Evolutionary conservation across 2,329 filamentous ascomycete genomes (phyloP), one percentile per base, ranked within the genome.

Genomic region (Xylariaceae sp.): DNA sequence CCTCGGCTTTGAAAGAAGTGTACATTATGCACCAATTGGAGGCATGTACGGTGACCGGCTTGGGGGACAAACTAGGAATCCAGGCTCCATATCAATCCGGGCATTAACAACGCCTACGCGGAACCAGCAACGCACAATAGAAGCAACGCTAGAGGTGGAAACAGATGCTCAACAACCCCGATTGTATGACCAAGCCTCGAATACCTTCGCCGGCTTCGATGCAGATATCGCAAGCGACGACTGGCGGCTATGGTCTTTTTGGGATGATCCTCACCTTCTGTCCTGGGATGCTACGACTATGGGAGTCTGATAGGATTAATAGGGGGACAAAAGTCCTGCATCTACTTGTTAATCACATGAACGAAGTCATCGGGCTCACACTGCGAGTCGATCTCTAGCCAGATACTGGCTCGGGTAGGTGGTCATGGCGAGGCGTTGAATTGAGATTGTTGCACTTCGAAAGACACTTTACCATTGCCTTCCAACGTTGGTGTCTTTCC

Each of bases 191-290:
- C 39, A 34, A 22, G 18, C 22, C 19, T 14, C 33, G 17, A 52
- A 55, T n/a, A 34, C 46, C 14, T 48, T 57, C 39, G 42, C 46
- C 4, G 50, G 49, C 10, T 47, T 38, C 13, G 47, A 53, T 28
- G 28, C 49, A 2, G 55, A 50, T 13, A 31, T 50, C 7, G 48
- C 47, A 11, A 47, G 46, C 9, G 52, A 55, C 14, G 55, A 57
- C 33, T 57, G 55, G 55, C 46, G 55, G 6, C 22, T 57, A 3
- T 57, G 55, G 49, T 57, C 55, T 6, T 57, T 57, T 42, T 57
- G 55, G 55, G 55, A 57, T 12, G 55, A 57, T 38, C 55, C 55
- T 14, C 52, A 57, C 47, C 49, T 57, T 3, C 47, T 53, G 6
- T 55, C 52, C 13, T 57, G 52, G 52, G 55, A 57, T 45, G 45